Base-by-base conservation (phyloP, 495 filamentous ascomycete species). In the Chaetomidium leptoderma region DNA sequence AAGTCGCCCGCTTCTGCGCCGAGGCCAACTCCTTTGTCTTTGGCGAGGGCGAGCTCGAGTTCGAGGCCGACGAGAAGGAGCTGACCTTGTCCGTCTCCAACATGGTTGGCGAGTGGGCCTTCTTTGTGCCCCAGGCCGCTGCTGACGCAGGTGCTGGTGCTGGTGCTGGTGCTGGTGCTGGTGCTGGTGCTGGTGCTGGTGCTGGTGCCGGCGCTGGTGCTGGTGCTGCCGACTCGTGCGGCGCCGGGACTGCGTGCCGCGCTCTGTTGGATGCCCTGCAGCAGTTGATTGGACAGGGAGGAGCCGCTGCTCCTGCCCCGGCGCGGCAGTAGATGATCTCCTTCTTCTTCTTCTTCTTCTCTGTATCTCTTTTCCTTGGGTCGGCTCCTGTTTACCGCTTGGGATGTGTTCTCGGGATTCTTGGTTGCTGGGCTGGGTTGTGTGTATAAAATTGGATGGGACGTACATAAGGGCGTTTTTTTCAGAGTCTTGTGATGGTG, bases 41-140 rank as follows among this genome's bases (percentile, higher is more conserved):
- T 46, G 68, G 66, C 24, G 67, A 58, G 16, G 72, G 71, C 51
- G 74, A 76, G 70, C 55, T 66, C 17, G 74, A 75, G 58, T 76
- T 76, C 45, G 74, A 76, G 58, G 67, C 21, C n/a, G 74, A 74
- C n/a, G 74, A 76, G 66, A 74, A 72, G 49, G 74, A 75, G 63
- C 43, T 71, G 2, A 67, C 72, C 0, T 49, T 72, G 0, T 73
- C 58, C 4, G 69, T 72, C 14, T n/a, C 47, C 14, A 62, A 70
- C 55, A 44, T 75, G 50, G 63, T 62, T 26, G 74, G 71, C 21
- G 71, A 73, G 52, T 76, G 65, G 60, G 74, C 50, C 40, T 37
- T 76, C 46, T 74, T 76, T 53, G 39, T 74, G 4, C 73, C 73
- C 3, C 40, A 57, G 27, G 59, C 52, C 47, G 62, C 57, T 30